A percentile compares a stretch with the other conserved stretches of the same genome.
phyloP scores from a whole-genome alignment of 2,329 filamentous ascomycete species.

The Cylindrodendrum hubeiense region DNA sequence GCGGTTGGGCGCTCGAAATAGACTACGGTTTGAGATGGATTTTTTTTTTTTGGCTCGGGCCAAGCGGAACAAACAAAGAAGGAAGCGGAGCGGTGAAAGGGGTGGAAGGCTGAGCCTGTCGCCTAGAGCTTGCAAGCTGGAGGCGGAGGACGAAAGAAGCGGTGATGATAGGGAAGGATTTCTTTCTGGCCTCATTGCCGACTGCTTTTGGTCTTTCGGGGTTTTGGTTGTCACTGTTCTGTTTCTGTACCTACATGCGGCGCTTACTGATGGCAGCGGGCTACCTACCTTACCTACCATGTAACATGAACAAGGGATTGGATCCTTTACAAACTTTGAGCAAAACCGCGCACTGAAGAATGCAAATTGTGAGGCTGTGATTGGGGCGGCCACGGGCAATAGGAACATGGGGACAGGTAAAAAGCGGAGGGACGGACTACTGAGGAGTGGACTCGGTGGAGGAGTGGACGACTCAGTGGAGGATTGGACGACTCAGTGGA shows the following conservation, averaged over 20 bases:
- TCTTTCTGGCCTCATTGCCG: background rate
- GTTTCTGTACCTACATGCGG: background rate
- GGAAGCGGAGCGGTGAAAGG: conserved; percentile 20
- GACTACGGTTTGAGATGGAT: conserved; percentile 35
- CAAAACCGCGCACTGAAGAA: conserved; percentile 6
- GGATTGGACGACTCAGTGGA: background rate
- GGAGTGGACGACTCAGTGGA: too few species aligned
- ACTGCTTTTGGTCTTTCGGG: background rate
- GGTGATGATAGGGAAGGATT: conserved; percentile 9
- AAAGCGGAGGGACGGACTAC: background rate
- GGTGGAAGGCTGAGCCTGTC: background rate
- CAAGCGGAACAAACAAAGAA: conserved; percentile 29
- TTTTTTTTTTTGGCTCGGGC: conserved; percentile 26
- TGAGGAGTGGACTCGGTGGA: conserved; percentile 8
- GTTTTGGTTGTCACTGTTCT: background rate
- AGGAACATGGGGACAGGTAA: background rate
- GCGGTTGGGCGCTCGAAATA: conserved; percentile 38
- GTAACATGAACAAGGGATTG: conserved; percentile 11
- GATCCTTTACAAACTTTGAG: conserved; percentile 15
- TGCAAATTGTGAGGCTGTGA: conserved; percentile 18
- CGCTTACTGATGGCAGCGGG: background rate
- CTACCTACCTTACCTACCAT: conserved; percentile 21
- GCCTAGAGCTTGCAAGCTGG: background rate
- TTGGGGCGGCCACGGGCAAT: conserved; percentile 11
- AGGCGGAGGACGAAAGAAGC: background rate